Percentiles rank a stretch among this genome's conserved stretches.
Conservation (phyloP, 2,329 filamentous ascomycete genomes). For the Sporothrix protearum region DNA sequence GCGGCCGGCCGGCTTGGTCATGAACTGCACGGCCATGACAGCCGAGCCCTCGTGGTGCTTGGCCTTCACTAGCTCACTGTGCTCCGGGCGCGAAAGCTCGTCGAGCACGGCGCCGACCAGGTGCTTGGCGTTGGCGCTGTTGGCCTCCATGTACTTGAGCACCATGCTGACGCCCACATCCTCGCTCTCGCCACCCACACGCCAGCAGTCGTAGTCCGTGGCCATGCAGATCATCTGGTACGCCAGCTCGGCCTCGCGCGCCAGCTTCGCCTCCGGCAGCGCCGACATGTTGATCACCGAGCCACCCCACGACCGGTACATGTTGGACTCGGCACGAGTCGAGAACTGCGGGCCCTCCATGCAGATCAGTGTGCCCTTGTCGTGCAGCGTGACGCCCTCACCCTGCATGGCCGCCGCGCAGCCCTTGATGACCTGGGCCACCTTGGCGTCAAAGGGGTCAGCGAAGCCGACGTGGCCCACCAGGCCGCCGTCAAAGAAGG, state of each 20-base stretch:
- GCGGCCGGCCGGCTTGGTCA: conserved; percentile 75
- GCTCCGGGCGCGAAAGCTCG: conserved; percentile 73
- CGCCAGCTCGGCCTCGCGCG: conserved; percentile 89
- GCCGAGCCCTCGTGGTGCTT: conserved; percentile 76
- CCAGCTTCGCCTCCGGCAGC: conserved; percentile 92
- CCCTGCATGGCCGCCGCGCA: conserved; percentile 75
- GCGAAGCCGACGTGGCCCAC: conserved; percentile 95
- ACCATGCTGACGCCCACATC: conserved; percentile 97
- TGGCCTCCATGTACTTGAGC: conserved; percentile 92
- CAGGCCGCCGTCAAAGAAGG: conserved; percentile 89
- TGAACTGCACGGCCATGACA: conserved; percentile 73
- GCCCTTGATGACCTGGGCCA: conserved; percentile 71
- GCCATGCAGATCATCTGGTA: conserved; percentile 99
- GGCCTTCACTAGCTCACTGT: conserved; percentile 69
- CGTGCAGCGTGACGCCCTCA: conserved; percentile 80
- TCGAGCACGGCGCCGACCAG: conserved; percentile 86
- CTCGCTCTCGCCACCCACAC: conserved; percentile 67
- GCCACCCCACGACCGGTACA: conserved; percentile 93
- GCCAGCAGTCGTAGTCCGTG: conserved; percentile 99
- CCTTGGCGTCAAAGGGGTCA: conserved; percentile 81
- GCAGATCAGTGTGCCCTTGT: conserved; percentile 79
- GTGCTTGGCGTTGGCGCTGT: conserved; percentile 78
- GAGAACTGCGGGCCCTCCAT: conserved; percentile 99
- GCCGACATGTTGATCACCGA: conserved; percentile 98
- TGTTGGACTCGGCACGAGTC: conserved; percentile 88